Base-by-base conservation (phyloP, 208 protist genomes). In the Leishmania aethiopica region DNA sequence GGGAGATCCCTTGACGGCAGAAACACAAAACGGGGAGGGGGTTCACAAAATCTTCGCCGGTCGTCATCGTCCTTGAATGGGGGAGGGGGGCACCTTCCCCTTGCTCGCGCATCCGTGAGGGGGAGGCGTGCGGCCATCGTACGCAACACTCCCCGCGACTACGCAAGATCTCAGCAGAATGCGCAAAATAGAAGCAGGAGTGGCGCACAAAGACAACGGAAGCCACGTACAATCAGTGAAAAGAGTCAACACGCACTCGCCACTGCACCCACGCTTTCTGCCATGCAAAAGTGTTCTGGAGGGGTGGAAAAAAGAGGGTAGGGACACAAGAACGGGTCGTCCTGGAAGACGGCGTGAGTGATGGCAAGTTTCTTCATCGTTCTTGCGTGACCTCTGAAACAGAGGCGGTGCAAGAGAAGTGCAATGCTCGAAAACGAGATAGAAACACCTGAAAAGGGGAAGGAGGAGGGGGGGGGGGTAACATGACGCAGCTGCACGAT, bases 361-460 rank as follows among this genome's bases (percentile, higher is more conserved):
- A 1, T 55, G 70, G 22, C 70, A 74, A 1, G 10, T 25, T 37
- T n/a, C 1, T 15, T 47, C 35, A 28, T 72, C 17, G 25, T n/a
- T 8, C 4, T 47, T 47, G 40, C 28, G 32, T 42, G 64, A 69
- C 35, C 19, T 69, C 62, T 69, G 64, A 69, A 40, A 17, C 13
- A 37, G 64, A 25, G 32, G 32, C 35, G 4, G 69, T 74, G 53
- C 69, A 74, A 13, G 42, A 74, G 25, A 32, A 47, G 17, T 7
- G 7, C 8, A 32, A 25, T 8, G 42, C 35, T n/a, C 13, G 2
- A 74, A 51, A 53, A 51, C 17, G 28, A 11, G 8, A 35, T 7
- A 74, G 47, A 6, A 71, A 71, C 15, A 71, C n/a, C 35, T 32
- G 73, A 66, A 55, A 75, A 79, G 70, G 77, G 53, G 35, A 22